Conservation (phyloP, 1,284 basidiomycete species). For the Leccinum pachyderme region DNA sequence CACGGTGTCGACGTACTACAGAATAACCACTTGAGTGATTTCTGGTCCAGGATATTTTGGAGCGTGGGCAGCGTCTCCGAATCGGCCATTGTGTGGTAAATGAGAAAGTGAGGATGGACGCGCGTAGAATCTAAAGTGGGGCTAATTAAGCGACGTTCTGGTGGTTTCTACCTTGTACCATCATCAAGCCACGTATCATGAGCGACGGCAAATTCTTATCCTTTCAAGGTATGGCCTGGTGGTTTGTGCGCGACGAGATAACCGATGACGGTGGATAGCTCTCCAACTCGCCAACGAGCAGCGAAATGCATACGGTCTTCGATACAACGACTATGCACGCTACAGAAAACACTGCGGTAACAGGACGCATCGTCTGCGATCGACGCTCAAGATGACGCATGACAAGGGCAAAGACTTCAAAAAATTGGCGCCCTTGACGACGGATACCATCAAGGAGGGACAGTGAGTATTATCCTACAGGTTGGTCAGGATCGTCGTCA, state of each 20-base stretch:
- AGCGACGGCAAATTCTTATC: constrained; percentile 29
- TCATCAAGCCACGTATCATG: constrained; percentile 20
- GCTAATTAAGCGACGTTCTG: constrained; percentile 13
- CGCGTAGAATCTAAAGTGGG: constrained; percentile 10
- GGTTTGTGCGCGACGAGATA: constrained; percentile 1
- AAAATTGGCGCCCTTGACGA: constrained; percentile 64
- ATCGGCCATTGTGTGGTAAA: constrained; percentile 43
- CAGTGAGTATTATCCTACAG: constrained; percentile 57
- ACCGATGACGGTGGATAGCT: constrained; percentile 42
- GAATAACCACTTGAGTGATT: constrained; percentile 91
- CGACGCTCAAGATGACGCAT: constrained; percentile 81
- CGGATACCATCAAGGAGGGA: constrained; percentile 70
- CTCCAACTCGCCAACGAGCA: constrained; percentile 86
- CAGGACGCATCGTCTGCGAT: constrained; percentile 85
- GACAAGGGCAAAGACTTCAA: constrained; percentile 91
- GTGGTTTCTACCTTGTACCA: constrained; percentile 28
- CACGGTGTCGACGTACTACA: constrained; percentile 64
- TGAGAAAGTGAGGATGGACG: constrained; percentile 6
- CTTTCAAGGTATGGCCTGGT: constrained; percentile 35
- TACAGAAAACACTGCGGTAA: constrained; percentile 86
- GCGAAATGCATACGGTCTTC: constrained; percentile 85
- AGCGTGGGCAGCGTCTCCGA: constrained; percentile 64
- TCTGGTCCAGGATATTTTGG: constrained; percentile 89
- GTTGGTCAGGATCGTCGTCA: neutral
- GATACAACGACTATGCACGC: constrained; percentile 84